Base-by-base conservation (phyloP, 352 stramenopile genomes). In the Globisporangium megalacanthum region DNA sequence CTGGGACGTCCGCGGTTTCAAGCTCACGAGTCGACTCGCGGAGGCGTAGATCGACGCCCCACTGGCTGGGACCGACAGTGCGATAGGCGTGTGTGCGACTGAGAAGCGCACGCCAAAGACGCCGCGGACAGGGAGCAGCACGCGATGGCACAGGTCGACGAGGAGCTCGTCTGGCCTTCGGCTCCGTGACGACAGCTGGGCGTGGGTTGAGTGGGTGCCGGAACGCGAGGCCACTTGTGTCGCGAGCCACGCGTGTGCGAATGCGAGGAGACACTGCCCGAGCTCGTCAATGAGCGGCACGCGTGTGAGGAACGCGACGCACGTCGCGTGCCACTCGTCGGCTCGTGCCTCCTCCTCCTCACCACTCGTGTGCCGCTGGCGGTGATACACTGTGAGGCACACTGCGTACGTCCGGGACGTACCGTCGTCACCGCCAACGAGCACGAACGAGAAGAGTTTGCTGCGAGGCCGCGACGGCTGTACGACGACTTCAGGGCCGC, bases 361-460 rank as follows among this genome's bases (percentile, higher is more conserved):
- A 39, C 22, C n/a, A 19, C 56, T 48, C 11, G 51, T 41, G 20
- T 53, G 45, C 25, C 55, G 65, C 8, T 60, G 48, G 1, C 64
- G 77, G 61, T 92, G 77, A 25, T 91, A 92, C 22, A 90, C 65
- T 53, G 88, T 75, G 36, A 91, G 46, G 57, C 78, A 92, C 2
- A 91, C 67, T 0, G 73, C 82, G 60, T 91, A 92, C 56, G 71
- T 90, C 6, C 79, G 60, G 35, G 65, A 89, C 15, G 90, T 49
- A 14, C 83, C 83, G 46, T 95, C 85, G n/a, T 75, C 47, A 17
- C 83, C 83, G 52, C 85, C 83, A 6, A 92, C 79, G 13, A 95
- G 62, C 0, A 92, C 74, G 47, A 93, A 95, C 15, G 83, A 90
- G 61, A 92, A 93, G 3, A 88, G 11, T 47, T 83, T 84, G 17